A percentile compares a stretch with the other conserved stretches of the same genome.
Conservation (phyloP, 2,329 filamentous ascomycete species). For the Clathrospora elynae region DNA sequence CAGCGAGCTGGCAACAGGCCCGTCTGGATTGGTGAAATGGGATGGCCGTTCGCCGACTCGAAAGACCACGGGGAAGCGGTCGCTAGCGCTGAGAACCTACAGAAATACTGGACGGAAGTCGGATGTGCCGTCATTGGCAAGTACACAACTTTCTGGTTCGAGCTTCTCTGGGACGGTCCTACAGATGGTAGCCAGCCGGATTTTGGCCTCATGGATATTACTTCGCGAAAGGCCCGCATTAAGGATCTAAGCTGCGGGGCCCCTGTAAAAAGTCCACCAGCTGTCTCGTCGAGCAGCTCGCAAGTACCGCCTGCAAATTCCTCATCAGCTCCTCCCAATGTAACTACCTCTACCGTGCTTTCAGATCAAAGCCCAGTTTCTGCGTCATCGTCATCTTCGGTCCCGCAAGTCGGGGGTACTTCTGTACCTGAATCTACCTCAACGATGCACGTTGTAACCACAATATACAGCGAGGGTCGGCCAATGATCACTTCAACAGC, state of each 20-base stretch:
- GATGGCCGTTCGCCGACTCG: constrained; percentile 36
- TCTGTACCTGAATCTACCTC: neutral
- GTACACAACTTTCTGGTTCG: constrained; percentile 43
- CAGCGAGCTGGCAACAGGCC: constrained; percentile 26
- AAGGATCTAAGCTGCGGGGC: constrained; percentile 28
- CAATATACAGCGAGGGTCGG: too few species aligned
- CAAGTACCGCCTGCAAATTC: neutral
- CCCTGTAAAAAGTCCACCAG: neutral
- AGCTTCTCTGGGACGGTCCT: constrained; percentile 33
- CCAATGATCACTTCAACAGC: too few species aligned
- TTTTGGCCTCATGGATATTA: constrained; percentile 33
- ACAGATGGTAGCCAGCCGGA: constrained; percentile 29
- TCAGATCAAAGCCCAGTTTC: neutral
- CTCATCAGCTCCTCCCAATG: neutral
- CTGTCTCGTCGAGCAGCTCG: neutral
- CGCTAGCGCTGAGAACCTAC: constrained; percentile 28
- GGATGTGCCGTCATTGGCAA: constrained; percentile 39
- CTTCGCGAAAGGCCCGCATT: constrained; percentile 22
- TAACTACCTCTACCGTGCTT: neutral
- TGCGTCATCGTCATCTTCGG: neutral
- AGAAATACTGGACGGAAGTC: constrained; percentile 39
- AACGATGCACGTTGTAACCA: too few species aligned
- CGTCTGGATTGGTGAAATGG: constrained; percentile 46
- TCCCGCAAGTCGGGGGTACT: neutral
- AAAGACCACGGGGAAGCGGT: constrained; percentile 14